These are phyloP conservation scores for Collybia sordida DNA, from an alignment of 768 basidiomycete species.

Conservation along the genomic window DNA sequence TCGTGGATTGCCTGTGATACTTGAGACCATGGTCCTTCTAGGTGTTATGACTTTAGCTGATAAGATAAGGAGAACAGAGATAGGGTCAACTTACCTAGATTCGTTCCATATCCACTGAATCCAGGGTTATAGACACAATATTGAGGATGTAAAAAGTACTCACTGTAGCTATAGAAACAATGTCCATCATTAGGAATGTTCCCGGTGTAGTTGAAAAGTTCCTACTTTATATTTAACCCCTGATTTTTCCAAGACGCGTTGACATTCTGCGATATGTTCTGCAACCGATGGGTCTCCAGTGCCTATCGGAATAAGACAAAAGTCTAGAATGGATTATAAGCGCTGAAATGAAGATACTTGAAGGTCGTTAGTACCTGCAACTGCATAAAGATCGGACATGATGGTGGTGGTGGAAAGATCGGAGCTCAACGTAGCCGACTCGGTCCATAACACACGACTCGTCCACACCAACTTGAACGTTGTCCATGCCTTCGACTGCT, in stretches of 20 bases:
- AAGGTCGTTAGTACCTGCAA: constrained; percentile 53
- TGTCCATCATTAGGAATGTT: background rate
- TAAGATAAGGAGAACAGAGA: background rate
- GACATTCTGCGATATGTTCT: constrained; percentile 79
- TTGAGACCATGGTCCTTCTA: constrained; percentile 83
- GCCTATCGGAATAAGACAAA: constrained; percentile 87
- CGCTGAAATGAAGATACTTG: background rate
- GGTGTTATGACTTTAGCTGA: constrained; percentile 7
- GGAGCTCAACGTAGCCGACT: constrained; percentile 8
- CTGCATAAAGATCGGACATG: constrained; percentile 65
- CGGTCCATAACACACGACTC: constrained; percentile 3
- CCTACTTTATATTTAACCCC: constrained; percentile 79
- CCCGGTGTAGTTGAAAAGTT: background rate
- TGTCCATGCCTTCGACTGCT: constrained; percentile 40
- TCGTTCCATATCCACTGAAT: constrained; percentile 86
- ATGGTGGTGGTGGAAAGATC: background rate
- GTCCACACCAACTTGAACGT: constrained; percentile 1
- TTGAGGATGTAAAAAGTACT: constrained; percentile 21
- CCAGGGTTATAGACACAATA: background rate
- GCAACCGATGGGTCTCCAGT: constrained; percentile 76
- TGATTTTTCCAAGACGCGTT: constrained; percentile 76
- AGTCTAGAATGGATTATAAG: constrained; percentile 48
- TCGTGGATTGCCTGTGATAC: constrained; percentile 88
- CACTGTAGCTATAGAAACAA: constrained; percentile 62
- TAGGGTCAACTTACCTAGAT: constrained; percentile 53